These are phyloP conservation scores for Erigeron philadelphicus DNA, from an alignment of 140 eudicot species.

Conservation along the genomic window DNA sequence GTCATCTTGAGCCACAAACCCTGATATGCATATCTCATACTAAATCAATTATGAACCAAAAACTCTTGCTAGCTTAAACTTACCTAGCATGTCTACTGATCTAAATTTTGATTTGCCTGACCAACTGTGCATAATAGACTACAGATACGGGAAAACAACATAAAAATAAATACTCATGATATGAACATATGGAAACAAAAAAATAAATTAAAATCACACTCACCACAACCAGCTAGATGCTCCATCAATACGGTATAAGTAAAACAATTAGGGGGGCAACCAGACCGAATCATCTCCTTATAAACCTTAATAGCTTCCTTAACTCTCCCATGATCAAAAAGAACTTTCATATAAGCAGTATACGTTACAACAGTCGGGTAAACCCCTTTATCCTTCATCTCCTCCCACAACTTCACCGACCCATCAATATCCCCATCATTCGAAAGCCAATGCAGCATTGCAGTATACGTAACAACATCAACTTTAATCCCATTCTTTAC, in stretches of 20 bases:
- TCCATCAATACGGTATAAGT: constrained; percentile 80
- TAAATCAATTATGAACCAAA: background rate
- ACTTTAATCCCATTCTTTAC: constrained; percentile 67
- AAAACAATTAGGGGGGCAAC: constrained; percentile 63
- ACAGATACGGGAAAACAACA: background rate
- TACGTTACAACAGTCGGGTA: constrained; percentile 71
- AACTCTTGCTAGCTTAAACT: background rate
- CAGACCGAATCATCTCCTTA: constrained; percentile 70
- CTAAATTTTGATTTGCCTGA: background rate
- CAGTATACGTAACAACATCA: constrained; percentile 75
- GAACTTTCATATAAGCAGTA: constrained; percentile 81
- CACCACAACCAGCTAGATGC: constrained; percentile 81
- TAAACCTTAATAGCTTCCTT: constrained; percentile 60
- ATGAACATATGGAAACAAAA: background rate
- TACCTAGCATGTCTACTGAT: constrained; percentile 6
- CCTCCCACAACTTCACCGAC: constrained; percentile 62
- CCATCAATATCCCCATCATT: constrained; percentile 80
- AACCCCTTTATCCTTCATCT: constrained; percentile 60
- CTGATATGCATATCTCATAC: background rate
- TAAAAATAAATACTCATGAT: background rate
- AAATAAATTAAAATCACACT: constrained; percentile 16
- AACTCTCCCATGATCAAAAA: constrained; percentile 59
- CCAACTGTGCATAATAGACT: background rate
- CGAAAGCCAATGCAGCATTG: constrained; percentile 78
- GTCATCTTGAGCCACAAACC: background rate